phyloP scores from a whole-genome alignment of 306 rosid genomes.

The Sindora glabra region DNA sequence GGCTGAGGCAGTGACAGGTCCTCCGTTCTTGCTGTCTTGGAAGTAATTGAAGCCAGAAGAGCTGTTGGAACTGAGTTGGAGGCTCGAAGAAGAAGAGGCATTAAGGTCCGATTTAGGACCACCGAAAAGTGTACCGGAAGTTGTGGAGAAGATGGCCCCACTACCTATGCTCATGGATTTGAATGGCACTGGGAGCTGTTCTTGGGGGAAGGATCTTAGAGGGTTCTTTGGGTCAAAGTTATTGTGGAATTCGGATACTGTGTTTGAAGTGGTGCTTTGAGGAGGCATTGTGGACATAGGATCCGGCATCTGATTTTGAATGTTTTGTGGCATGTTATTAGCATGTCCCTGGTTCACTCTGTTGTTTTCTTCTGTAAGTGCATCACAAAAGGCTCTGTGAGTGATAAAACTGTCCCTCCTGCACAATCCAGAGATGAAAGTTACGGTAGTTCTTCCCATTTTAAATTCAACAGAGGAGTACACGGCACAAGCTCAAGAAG shows the following conservation, averaged over 20 bases:
- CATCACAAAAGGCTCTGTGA: conserved; percentile 87
- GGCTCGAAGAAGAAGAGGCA: conserved; percentile 50
- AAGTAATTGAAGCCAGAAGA: conserved; percentile 49
- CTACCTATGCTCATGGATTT: conserved; percentile 39
- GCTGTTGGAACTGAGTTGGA: conserved; percentile 55
- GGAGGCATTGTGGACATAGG: conserved; percentile 41
- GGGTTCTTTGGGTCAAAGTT: no score
- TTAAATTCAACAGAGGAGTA: no score
- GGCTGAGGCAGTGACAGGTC: conserved; percentile 29
- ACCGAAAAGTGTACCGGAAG: conserved; percentile 41
- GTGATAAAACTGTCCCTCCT: conserved; percentile 88
- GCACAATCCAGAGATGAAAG: no score
- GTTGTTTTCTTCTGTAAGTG: conserved; percentile 82
- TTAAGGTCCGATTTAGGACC: conserved; percentile 41
- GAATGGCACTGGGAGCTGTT: conserved; percentile 50
- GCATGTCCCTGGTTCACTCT: conserved; percentile 51
- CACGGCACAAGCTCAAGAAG: no score
- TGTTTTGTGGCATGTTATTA: no score
- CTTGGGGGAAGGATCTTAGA: conserved; percentile 49
- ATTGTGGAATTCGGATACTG: no score
- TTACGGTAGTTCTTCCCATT: no score
- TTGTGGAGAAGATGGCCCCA: conserved; percentile 55
- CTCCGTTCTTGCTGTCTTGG: conserved; percentile 45
- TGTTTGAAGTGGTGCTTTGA: conserved; percentile 18
- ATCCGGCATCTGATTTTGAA: conserved; percentile 45